These are phyloP conservation scores for Russula virescens DNA, from an alignment of 768 basidiomycete genomes.

Conservation along the genomic window DNA sequence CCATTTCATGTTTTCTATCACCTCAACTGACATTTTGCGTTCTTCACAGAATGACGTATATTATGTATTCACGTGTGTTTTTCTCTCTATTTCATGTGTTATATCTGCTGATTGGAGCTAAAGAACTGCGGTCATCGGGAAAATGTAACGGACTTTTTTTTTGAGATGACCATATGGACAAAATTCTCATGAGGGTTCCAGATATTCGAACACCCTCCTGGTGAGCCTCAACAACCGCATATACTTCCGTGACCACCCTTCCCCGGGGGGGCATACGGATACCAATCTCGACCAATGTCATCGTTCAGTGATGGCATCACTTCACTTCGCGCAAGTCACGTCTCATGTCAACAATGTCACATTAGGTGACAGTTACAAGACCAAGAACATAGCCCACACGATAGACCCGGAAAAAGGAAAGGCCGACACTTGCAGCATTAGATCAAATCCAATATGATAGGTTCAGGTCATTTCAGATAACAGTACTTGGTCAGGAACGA, in stretches of 20 bases:
- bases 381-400: not conserved
- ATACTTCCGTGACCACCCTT: constrained; percentile 14
- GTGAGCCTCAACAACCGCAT: constrained; percentile 27
- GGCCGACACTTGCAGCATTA: too few relatives aligned
- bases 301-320: not conserved
- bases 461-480: too few relatives aligned
- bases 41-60: constrained; percentile 13
- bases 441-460: too few relatives aligned
- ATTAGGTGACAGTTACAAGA: not conserved
- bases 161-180: too few relatives aligned
- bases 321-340: not conserved
- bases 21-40: not conserved
- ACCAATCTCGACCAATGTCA: not conserved
- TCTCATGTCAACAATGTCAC: not conserved
- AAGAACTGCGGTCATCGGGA: constrained; percentile 25
- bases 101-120: not conserved
- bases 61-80: constrained; percentile 9
- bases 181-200: not conserved
- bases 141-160: constrained; percentile 13
- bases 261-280: not conserved
- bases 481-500: too few relatives aligned
- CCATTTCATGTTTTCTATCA: too few relatives aligned
- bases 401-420: not conserved
- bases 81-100: too few relatives aligned
- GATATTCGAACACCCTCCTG: constrained; percentile 28